Percentiles rank a stretch among this genome's conserved stretches.
These are phyloP conservation scores for Huntiella abstrusa DNA, from an alignment of 2,329 filamentous ascomycete genomes.

Conservation along the genomic window DNA sequence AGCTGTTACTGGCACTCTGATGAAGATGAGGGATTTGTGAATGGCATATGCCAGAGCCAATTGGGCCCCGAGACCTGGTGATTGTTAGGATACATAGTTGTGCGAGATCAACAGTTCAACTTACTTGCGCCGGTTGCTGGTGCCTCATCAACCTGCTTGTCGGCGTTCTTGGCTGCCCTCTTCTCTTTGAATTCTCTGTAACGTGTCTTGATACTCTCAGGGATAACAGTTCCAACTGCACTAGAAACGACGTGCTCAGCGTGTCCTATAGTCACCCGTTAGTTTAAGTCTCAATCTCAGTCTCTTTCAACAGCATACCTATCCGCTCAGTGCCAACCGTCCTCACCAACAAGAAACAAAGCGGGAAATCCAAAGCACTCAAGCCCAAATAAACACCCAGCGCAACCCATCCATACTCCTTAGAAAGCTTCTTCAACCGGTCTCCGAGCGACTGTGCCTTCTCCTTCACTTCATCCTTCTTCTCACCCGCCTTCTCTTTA, in stretches of 20 bases:
- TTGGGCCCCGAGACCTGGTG: slow-evolving; percentile 51
- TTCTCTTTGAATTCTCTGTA: slow-evolving; percentile 18
- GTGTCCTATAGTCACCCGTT: slow-evolving; percentile 24
- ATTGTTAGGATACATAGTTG: neutral
- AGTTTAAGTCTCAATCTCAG: neutral
- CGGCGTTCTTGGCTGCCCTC: slow-evolving; percentile 21
- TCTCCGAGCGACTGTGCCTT: slow-evolving; percentile 36
- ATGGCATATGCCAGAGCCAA: slow-evolving; percentile 87
- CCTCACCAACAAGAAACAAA: slow-evolving; percentile 80
- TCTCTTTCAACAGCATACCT: slow-evolving; percentile 26
- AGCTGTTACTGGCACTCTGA: slow-evolving; percentile 81
- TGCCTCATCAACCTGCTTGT: neutral
- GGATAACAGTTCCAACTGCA: slow-evolving; percentile 37
- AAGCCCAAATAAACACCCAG: slow-evolving; percentile 77
- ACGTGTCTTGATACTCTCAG: slow-evolving; percentile 25
- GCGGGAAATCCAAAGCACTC: slow-evolving; percentile 77
- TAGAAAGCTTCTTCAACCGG: slow-evolving; percentile 63
- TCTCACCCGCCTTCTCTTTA: slow-evolving; percentile 7
- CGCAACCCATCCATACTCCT: slow-evolving; percentile 88
- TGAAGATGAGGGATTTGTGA: slow-evolving; percentile 93
- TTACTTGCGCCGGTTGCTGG: slow-evolving; percentile 42
- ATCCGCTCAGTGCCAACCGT: slow-evolving; percentile 71
- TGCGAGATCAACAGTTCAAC: slow-evolving; percentile 20
- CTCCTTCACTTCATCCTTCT: slow-evolving; percentile 4
- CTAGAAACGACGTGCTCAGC: slow-evolving; percentile 51